Evolutionary conservation across 495 filamentous ascomycete species (phyloP).

Genomic region (Hypoxylon rickii): DNA sequence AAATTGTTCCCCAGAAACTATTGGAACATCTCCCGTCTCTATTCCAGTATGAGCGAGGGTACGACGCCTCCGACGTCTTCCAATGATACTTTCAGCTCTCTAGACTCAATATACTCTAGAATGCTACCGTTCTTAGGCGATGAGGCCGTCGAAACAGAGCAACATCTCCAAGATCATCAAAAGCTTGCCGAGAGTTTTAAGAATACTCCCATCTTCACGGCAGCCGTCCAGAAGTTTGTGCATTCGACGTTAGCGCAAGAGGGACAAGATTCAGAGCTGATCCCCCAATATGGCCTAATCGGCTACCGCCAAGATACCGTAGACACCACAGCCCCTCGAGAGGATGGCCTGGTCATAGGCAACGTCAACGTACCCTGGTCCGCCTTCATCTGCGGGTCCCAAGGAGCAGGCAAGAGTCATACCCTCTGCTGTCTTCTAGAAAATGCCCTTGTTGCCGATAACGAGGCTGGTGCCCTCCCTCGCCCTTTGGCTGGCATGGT

Average conservation of each 20-base stretch:
- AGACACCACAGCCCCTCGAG: neutral
- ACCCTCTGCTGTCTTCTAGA: slow-evolving; percentile 65
- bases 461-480: slow-evolving; percentile 6
- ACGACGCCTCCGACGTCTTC: neutral
- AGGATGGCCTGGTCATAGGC: slow-evolving; percentile 53
- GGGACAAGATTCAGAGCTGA: neutral
- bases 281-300: slow-evolving; percentile 23
- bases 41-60: neutral
- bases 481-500: slow-evolving; percentile 57
- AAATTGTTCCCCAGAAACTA: neutral
- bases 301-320: slow-evolving; percentile 1
- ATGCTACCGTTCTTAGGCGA: no score
- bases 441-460: slow-evolving; percentile 46
- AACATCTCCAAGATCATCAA: neutral
- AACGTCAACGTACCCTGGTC: slow-evolving; percentile 63
- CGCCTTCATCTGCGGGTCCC: slow-evolving; percentile 66
- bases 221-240: slow-evolving; percentile 1
- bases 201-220: slow-evolving; percentile 4
- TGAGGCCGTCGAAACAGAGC: neutral
- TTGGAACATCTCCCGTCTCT: neutral
- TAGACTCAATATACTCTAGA: neutral
- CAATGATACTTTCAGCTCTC: neutral
- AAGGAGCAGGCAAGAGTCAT: slow-evolving; percentile 67
- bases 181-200: neutral
- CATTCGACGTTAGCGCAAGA: neutral